Base-by-base conservation (phyloP, 768 basidiomycete species). In the Boletus rubroflammeus region DNA sequence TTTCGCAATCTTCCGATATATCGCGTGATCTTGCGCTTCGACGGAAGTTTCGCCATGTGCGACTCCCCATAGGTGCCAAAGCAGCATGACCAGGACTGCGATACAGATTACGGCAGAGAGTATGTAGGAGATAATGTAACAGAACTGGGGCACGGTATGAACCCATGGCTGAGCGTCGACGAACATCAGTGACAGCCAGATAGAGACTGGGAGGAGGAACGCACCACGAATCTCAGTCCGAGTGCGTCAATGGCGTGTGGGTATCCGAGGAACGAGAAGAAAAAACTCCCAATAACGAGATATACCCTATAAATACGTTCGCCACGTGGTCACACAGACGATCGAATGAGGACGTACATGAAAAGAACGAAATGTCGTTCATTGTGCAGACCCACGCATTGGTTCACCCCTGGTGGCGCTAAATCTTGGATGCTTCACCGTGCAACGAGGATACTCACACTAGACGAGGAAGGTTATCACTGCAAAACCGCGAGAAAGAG, bases 351-450 rank as follows among this genome's bases (percentile, higher is more conserved):
- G 7, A 72, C 86, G 51, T 58, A 91, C 92, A 98, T 88, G 79
- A 98, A 99, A 44, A 98, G 75, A 36, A 96, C 80, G 63, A 99
- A 99, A 72, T 98, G 93, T 0, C 96, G 85, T 67, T 98, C 95
- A 62, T 98, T 99, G 67, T 96, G 79, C 7, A 98, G 70, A 11
- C 96, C 96, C 41, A 99, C 96, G 67, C 96, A 98, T 81, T 93
- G 92, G 70, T 98, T 98, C 47, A 98, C 84, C 94, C 94, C 92
- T 94, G 17, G 23, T 23, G 9, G 5, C 6, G 15, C 25, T 62
- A 10, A 65, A 41, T 45, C 23, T 14, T 35, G 23, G 41, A 34
- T 28, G n/a, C 38, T 51, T 21, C 50, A 47, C 25, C 5, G 5
- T 13, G 28, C 5, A 51, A 49, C 35, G 25, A 36, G 44, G 23